Base-by-base conservation (phyloP, 2,329 filamentous ascomycete genomes). In the Chaetomium olivaceum region DNA sequence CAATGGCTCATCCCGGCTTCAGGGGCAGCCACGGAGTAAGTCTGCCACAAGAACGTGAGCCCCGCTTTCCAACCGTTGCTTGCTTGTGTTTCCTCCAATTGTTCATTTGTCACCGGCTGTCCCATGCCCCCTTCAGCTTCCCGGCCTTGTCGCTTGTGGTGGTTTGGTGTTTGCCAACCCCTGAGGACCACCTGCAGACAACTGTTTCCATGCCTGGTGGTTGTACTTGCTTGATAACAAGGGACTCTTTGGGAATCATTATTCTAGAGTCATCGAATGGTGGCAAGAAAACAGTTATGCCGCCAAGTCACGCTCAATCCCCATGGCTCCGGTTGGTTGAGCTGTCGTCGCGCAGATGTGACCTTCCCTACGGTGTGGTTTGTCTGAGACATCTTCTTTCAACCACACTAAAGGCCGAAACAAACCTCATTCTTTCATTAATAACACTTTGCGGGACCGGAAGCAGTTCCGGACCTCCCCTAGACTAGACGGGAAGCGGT, bases 351-450 rank as follows among this genome's bases (percentile, higher is more conserved):
- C 14, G 39, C 21, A 16, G 14, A 52, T 52, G 50, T 9, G 25
- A 23, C 46, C 46, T 21, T 48, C 46, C 7, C 19, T 21, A 19
- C 23, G 3, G 27, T 27, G 25, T n/a, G 16, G 14, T 16, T 25
- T 19, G 51, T 50, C 19, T 58, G 16, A 23, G 39, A 31, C 57
- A 58, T 50, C 4, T 31, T 21, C 54, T 58, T 58, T 58, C 25
- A 29, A 14, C 43, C 8, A 48, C 6, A 8, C 21, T 57, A 31
- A 57, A 21, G 19, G 54, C 54, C 39, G 46, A 39, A 36, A 51
- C 58, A 27, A 60, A 19, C 11, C 1, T 14, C 39, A 31, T 48
- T 59, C 16, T 46, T n/a, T 8, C 5, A 7, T 50, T 33, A 23
- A 58, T 36, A 50, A 50, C 31, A 11, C 39, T 5, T 27, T 29